A percentile compares a stretch with the other conserved stretches of the same genome.
These are phyloP conservation scores for Spongospora subterranea DNA, from an alignment of 208 protist species.

Conservation along the genomic window DNA sequence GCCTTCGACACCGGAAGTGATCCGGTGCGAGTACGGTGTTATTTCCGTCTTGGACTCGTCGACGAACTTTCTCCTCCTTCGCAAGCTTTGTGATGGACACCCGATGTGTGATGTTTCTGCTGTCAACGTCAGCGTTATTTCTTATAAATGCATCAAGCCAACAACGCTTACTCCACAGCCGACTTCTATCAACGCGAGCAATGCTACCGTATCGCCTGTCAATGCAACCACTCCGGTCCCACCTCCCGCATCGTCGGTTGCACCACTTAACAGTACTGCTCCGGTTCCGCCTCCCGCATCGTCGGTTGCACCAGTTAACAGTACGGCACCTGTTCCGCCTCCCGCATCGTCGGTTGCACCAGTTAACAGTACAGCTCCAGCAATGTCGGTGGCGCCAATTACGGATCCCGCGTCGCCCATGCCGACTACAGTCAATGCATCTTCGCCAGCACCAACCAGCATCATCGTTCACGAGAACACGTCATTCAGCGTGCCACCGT, in stretches of 20 bases:
- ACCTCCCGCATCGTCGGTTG: neutral
- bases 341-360: neutral
- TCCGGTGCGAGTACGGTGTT: neutral
- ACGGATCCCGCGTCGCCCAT: neutral
- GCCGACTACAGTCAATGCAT: neutral
- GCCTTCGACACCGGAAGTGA: neutral
- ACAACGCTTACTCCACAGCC: neutral
- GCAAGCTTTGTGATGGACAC: neutral
- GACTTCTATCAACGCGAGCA: neutral
- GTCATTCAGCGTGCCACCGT: too few relatives aligned
- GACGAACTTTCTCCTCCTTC: neutral
- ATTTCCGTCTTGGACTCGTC: neutral
- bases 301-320: neutral
- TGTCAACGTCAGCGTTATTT: neutral
- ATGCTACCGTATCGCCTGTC: neutral
- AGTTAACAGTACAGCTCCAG: neutral
- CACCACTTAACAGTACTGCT: neutral
- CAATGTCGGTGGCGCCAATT: neutral
- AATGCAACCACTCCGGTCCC: neutral
- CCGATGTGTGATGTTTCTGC: neutral
- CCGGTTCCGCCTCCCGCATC: neutral
- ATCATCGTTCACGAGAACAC: too few relatives aligned
- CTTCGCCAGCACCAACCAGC: neutral
- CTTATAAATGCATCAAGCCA: neutral
- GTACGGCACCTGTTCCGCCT: neutral